Base-by-base conservation (phyloP, 352 stramenopile species). In the Phytophthora megakarya region DNA sequence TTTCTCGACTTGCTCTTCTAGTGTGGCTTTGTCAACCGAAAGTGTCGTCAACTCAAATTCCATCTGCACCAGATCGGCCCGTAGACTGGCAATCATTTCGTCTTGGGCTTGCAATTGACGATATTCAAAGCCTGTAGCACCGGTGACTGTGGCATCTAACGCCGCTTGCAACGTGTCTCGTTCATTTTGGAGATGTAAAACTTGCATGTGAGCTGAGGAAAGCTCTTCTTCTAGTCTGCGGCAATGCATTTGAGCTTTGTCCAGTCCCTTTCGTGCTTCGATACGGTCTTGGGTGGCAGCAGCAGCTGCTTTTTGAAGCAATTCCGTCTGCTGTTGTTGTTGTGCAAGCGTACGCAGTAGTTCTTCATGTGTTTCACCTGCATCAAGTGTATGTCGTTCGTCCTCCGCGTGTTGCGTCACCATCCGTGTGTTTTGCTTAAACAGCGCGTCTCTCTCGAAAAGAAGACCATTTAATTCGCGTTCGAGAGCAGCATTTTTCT, bases 21-120 rank as follows among this genome's bases (percentile, higher is more conserved):
- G 58, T 25, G 53, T 63, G 1, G 75, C 51, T 45, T 78, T 82
- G 56, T 84, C 75, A 15, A 80, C 57, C 4, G 56, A 61, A 33
- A 89, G 51, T 15, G 81, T 89, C 57, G 79, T 76, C 54, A 72
- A 71, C 61, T 90, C 81, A 50, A 90, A 88, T 45, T 89, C 81
- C 77, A 87, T 86, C 46, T 88, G 73, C 39, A 86, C 43, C 12
- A 91, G 40, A 50, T 89, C 78, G 33, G 73, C 72, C 3, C 81
- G 73, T 30, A 91, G 65, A 56, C 76, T 87, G 35, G 63, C 42
- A 43, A 89, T 89, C 38, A 80, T 37, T 32, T 78, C 63, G 35
- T 83, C 77, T 52, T 89, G 76, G n/a, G 67, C 61, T 19, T 63
- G 43, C n/a, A 86, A 44, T 38, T 80, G 56, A 13, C 63, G 35